Evolutionary conservation across 805 yeast species (phyloP).

Genomic region (Candida morakotiae): DNA sequence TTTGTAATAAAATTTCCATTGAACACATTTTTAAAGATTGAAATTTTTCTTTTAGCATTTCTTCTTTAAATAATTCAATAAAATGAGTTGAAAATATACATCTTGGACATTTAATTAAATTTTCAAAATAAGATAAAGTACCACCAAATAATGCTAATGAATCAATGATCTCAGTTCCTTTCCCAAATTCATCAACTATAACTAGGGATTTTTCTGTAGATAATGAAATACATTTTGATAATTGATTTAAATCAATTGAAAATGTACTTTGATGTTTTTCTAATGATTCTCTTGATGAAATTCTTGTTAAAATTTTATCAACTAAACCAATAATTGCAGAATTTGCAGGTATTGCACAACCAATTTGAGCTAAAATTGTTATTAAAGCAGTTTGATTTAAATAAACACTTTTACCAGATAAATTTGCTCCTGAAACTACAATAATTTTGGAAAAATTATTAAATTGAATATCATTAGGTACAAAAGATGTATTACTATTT

Average conservation of each 20-base stretch:
- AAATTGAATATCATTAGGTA: slow-evolving; percentile 39
- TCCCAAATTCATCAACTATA: slow-evolving; percentile 52
- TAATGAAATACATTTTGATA: slow-evolving; percentile 38
- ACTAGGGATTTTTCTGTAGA: slow-evolving; percentile 39
- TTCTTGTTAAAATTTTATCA: slow-evolving; percentile 45
- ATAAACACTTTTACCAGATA: slow-evolving; percentile 47
- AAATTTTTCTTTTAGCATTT: not conserved
- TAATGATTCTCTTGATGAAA: slow-evolving; percentile 37
- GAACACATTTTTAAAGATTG: not conserved
- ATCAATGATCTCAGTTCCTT: slow-evolving; percentile 46
- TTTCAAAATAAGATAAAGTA: slow-evolving; percentile 22
- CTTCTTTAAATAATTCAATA: slow-evolving; percentile 32
- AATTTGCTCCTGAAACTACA: slow-evolving; percentile 41
- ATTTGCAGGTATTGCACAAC: slow-evolving; percentile 51
- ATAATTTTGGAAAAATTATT: slow-evolving; percentile 20
- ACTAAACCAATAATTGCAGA: slow-evolving; percentile 44
- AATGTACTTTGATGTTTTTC: slow-evolving; percentile 45
- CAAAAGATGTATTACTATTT: slow-evolving; percentile 29
- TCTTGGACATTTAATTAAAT: slow-evolving; percentile 15
- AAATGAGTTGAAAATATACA: slow-evolving; percentile 41
- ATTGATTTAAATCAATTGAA: slow-evolving; percentile 43
- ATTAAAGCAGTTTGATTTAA: slow-evolving; percentile 46
- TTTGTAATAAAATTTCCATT: slow-evolving; percentile 6
- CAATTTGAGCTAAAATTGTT: slow-evolving; percentile 49
- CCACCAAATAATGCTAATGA: slow-evolving; percentile 45